A percentile compares a stretch with the other conserved stretches of the same genome.
These are phyloP conservation scores for Striga asiatica DNA, from an alignment of 257 asterid species.

Conservation along the genomic window DNA sequence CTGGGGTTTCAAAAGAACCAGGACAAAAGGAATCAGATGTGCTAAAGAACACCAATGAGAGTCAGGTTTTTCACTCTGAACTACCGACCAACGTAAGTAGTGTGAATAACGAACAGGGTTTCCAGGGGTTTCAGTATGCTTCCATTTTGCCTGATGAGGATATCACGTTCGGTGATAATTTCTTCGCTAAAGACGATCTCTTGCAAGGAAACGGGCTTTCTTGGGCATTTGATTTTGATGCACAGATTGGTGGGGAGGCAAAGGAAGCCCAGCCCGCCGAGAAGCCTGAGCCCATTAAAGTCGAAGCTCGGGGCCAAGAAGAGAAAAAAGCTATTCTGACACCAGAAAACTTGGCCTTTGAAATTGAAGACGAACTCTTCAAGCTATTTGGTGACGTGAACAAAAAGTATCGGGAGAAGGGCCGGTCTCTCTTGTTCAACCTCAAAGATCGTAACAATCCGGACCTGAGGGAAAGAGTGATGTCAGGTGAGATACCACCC, in stretches of 20 bases:
- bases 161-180: slow-evolving; percentile 54
- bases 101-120: slow-evolving; percentile 28
- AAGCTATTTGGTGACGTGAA: slow-evolving; percentile 76
- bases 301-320: slow-evolving; percentile 28
- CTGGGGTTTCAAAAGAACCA: slow-evolving; percentile 22
- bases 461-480: slow-evolving; percentile 79
- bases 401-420: slow-evolving; percentile 94
- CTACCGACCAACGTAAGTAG: slow-evolving; percentile 28
- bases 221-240: slow-evolving; percentile 85
- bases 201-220: slow-evolving; percentile 97
- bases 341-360: slow-evolving; percentile 42
- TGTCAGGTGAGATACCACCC: slow-evolving; percentile 79
- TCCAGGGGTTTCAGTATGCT: slow-evolving; percentile 39
- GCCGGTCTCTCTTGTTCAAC: slow-evolving; percentile 88
- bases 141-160: slow-evolving; percentile 57
- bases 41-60: slow-evolving; percentile 21
- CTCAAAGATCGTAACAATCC: slow-evolving; percentile 91
- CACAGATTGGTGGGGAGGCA: slow-evolving; percentile 39
- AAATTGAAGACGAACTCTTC: slow-evolving; percentile 72
- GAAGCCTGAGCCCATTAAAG: slow-evolving; percentile 25
- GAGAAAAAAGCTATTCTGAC: slow-evolving; percentile 20
- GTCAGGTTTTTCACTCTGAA: slow-evolving; percentile 30
- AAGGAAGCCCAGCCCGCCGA: slow-evolving; percentile 33
- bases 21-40: no score
- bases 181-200: slow-evolving; percentile 84